phyloP scores from a whole-genome alignment of 192 early-diverging fungal genomes.

The Backusella mclennaniae region DNA sequence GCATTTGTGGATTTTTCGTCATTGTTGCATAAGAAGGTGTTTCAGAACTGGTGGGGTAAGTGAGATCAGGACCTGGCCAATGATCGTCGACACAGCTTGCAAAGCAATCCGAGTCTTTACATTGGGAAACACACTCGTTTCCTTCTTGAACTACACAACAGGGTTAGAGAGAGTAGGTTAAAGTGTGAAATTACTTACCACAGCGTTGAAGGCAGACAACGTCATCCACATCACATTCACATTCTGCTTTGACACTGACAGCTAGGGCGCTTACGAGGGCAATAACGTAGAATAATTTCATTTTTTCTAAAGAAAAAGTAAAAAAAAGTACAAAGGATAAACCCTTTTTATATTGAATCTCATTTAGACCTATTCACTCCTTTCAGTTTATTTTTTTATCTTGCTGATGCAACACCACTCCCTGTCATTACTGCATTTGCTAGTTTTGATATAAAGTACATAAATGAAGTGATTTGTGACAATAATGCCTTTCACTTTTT shows the following conservation, averaged over 20 bases:
- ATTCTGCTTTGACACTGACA: conserved; percentile 10
- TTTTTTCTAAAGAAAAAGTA: conserved; percentile 1
- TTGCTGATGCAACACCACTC: background rate
- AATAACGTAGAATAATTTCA: conserved; percentile 6
- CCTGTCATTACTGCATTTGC: background rate
- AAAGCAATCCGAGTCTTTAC: conserved; percentile 2
- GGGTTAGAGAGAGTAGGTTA: background rate
- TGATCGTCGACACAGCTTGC: conserved; percentile 12
- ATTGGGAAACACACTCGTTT: conserved; percentile 1
- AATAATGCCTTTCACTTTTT: background rate
- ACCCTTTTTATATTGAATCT: conserved; percentile 4
- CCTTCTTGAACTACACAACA: background rate
- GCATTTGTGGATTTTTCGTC: background rate
- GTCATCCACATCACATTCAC: conserved; percentile 3
- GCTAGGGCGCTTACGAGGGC: conserved; percentile 1
- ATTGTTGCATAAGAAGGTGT: background rate
- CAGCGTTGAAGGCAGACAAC: conserved; percentile 6
- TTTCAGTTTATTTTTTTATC: background rate
- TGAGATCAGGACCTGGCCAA: conserved; percentile 16
- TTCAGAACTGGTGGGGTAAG: background rate
- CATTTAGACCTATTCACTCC: background rate
- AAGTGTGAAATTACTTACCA: background rate
- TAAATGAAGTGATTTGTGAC: background rate
- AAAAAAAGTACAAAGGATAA: no score
- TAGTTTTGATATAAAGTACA: background rate